Conservation (phyloP, 2,329 filamentous ascomycete species). For the Pseudocercospora crystallina region DNA sequence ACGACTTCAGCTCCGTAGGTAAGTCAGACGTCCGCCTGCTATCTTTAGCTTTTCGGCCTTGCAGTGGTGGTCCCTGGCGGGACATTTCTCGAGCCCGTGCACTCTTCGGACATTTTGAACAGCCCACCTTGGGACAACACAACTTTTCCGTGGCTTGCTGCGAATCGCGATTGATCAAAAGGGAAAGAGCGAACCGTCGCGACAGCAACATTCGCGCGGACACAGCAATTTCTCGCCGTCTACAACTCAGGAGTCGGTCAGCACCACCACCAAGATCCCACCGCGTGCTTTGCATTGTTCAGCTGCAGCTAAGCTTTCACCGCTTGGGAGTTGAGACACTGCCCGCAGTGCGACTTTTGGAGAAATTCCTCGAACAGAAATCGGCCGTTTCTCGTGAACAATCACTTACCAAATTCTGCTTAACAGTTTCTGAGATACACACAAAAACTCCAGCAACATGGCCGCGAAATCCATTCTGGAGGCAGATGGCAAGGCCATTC, state of each 20-base stretch:
- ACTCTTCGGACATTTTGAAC: no score
- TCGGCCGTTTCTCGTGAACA: slow-evolving; percentile 12
- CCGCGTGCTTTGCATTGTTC: slow-evolving; percentile 11
- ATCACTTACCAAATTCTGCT: slow-evolving; percentile 24
- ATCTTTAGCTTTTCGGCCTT: no score
- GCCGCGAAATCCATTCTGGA: slow-evolving; percentile 97
- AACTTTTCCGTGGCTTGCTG: no score
- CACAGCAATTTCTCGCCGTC: neutral
- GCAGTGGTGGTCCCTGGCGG: no score
- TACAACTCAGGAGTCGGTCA: neutral
- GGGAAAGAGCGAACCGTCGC: neutral
- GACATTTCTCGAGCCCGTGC: no score
- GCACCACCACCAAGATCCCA: slow-evolving; percentile 1
- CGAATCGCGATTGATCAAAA: no score
- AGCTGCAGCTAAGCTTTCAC: slow-evolving; percentile 12
- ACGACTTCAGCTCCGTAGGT: no score
- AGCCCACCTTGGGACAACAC: no score
- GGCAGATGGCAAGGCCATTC: slow-evolving; percentile 99
- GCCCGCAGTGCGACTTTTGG: slow-evolving; percentile 10
- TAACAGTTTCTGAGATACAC: slow-evolving; percentile 4
- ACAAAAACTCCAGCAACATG: slow-evolving; percentile 56
- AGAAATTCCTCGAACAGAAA: slow-evolving; percentile 25
- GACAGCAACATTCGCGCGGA: neutral
- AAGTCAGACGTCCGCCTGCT: no score
- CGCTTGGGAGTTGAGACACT: neutral